phyloP scores from a whole-genome alignment of 495 filamentous ascomycete species.

The Aspergillus heteromorphus region DNA sequence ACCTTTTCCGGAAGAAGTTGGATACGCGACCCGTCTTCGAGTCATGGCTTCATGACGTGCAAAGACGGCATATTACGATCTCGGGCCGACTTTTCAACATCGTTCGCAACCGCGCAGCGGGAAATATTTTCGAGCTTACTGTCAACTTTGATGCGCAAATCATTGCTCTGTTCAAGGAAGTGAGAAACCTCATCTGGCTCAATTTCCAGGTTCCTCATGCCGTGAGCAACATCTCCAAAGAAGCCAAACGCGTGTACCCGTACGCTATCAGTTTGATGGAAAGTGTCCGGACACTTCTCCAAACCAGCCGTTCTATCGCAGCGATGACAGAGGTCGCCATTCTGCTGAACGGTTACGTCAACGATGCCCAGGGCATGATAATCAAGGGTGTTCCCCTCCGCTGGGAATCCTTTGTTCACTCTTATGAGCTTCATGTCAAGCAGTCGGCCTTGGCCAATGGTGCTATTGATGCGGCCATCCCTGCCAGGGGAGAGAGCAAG shows the following conservation, averaged over 20 bases:
- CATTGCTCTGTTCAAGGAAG: conserved; percentile 97
- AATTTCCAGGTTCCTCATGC: conserved; percentile 88
- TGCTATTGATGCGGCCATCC: conserved; percentile 51
- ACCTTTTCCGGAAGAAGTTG: conserved; percentile 89
- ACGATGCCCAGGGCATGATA: conserved; percentile 75
- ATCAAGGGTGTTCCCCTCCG: conserved; percentile 79
- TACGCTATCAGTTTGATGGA: conserved; percentile 98
- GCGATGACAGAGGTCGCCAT: conserved; percentile 82
- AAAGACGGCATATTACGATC: conserved; percentile 79
- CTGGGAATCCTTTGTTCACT: conserved; percentile 97
- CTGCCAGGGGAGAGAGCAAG: conserved; percentile 70
- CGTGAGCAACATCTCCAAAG: conserved; percentile 92
- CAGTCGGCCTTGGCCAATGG: conserved; percentile 57
- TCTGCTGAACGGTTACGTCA: conserved; percentile 82
- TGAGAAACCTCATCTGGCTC: conserved; percentile 91
- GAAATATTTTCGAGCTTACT: conserved; percentile 76
- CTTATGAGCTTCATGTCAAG: conserved; percentile 85
- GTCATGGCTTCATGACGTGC: conserved; percentile 88
- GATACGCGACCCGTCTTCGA: conserved; percentile 91
- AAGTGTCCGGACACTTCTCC: conserved; percentile 81
- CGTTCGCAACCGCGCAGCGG: conserved; percentile 74
- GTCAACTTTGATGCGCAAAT: conserved; percentile 98
- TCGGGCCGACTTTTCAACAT: conserved; percentile 88
- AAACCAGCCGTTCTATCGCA: conserved; percentile 75
- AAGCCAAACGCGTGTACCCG: conserved; percentile 94